Base-by-base conservation (phyloP, 2,329 filamentous ascomycete species). In the Aspergillus caelatus region DNA sequence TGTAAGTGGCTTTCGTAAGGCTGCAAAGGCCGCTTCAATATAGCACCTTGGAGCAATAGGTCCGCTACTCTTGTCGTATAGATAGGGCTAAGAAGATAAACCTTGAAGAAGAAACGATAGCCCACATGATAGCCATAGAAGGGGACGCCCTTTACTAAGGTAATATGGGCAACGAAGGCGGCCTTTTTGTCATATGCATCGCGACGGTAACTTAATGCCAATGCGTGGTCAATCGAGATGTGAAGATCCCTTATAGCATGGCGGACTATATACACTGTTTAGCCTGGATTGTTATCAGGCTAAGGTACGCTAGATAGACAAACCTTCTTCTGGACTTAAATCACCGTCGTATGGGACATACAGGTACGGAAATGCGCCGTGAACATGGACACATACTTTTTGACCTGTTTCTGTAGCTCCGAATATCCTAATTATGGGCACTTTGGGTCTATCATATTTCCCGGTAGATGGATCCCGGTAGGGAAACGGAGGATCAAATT, bases 121-220 rank as follows among this genome's bases (percentile, higher is more conserved):
- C 96, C 95, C 58, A 98, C 93, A 78, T 96, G 86, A 74, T 95
- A 98, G 21, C 95, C 96, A 75, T 96, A 99, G 80, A 97, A 99
- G 0, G 96, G 95, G 23, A 96, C 85, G 4, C 93, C 95, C 77
- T 99, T 98, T 67, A 96, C 91, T 6, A 97, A 83, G 8, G 91
- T 94, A 73, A 99, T 93, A 69, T 96, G 91, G 30, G 93, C 94
- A 43, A 98, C 93, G 75, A 91, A 97, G 19, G 85, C 83, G 48
- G 86, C 85, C 65, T 88, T 90, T 59, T 86, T 86, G 71, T 90
- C 86, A 74, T 90, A 86, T 34, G 87, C 84, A 78, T 94, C 91
- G 57, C 89, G 88, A 60, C 92, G 88, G 76, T 95, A 97, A 75
- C 91, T 94, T 52, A 94, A 85, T 23, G 93, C 91, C 54, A 99